Evolutionary conservation across 2,329 filamentous ascomycete genomes (phyloP), one percentile per base, ranked within the genome.

Genomic region (Phoma sp.): DNA sequence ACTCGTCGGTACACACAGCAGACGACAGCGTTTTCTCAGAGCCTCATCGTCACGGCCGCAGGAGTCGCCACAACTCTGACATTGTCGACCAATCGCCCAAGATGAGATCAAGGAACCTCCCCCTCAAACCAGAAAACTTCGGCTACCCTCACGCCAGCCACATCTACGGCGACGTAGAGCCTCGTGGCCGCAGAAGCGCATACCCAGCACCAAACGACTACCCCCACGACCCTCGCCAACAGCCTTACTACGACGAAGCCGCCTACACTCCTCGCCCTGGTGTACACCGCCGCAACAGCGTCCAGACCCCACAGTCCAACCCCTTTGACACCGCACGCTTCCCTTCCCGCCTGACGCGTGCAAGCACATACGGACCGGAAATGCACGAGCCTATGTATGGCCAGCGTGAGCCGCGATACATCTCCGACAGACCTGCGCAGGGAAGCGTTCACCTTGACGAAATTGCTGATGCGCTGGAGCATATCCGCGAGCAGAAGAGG

Each of bases 11-110:
- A 7, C 61, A 62, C 26, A 64, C 60, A 33, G 55, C 59, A 23
- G 61, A 62, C 10, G 62, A 67, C 34, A 57, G 57, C 25, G 50
- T 68, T 40, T 68, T 67, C 47, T 61, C 60, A 4, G 37, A 37
- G 10, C 58, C 60, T 25, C 21, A 58, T 6, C 53, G 53, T 17
- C 49, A 25, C 14, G 34, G 34, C 47, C 54, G 33, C 26, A 53
- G 38, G 23, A 47, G 38, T 12, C 42, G 34, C 17, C 39, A 40
- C 11, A 37, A 26, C 3, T 45, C 28, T 11, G 39, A 57, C n/a
- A 43, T 34, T 30, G 26, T 34, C 25, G 46, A 38, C 17, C 25
- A 32, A 26, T 28, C 47, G 21, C 40, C 52, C 3, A 47, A 37
- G 9, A 17, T 56, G 0, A 29, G 40, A 1, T 50, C 52, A 1